Evolutionary conservation across 1,284 basidiomycete genomes (phyloP).

Genomic region (Mycena sp.): DNA sequence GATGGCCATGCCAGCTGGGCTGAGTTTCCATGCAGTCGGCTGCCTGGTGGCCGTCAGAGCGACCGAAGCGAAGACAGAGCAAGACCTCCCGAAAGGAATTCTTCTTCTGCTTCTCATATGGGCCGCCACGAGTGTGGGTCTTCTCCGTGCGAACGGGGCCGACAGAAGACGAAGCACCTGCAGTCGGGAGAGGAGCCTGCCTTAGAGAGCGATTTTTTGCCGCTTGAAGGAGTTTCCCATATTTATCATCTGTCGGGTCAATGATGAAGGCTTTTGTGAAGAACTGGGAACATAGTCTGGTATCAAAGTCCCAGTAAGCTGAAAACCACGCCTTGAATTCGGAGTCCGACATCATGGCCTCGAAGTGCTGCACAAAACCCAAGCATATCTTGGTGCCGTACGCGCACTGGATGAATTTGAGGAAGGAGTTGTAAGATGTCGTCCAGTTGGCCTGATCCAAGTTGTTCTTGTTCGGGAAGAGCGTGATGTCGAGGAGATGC

Average conservation of each 20-base stretch:
- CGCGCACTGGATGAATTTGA: not conserved
- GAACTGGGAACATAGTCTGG: not conserved
- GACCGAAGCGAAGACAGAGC: too few species aligned
- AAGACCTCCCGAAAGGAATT: too few species aligned
- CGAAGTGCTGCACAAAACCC: not conserved
- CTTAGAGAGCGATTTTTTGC: not conserved
- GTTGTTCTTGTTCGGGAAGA: too few species aligned
- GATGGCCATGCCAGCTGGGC: too few species aligned
- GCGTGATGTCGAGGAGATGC: too few species aligned
- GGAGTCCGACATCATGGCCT: not conserved
- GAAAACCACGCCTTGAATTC: not conserved
- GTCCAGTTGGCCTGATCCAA: not conserved
- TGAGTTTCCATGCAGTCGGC: too few species aligned
- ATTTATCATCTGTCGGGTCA: not conserved
- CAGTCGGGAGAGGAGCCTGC: too few species aligned
- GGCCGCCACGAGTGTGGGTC: too few species aligned
- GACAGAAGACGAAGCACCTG: too few species aligned
- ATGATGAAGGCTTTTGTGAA: not conserved
- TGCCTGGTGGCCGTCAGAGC: too few species aligned
- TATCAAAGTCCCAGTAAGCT: not conserved
- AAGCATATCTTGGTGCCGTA: not conserved
- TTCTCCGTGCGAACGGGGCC: too few species aligned
- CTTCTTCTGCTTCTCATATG: too few species aligned
- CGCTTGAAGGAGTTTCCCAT: not conserved
- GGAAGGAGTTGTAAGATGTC: not conserved